Evolutionary conservation across 768 basidiomycete genomes (phyloP), one percentile per base, ranked within the genome.

Genomic region (Boletus rex-veris): DNA sequence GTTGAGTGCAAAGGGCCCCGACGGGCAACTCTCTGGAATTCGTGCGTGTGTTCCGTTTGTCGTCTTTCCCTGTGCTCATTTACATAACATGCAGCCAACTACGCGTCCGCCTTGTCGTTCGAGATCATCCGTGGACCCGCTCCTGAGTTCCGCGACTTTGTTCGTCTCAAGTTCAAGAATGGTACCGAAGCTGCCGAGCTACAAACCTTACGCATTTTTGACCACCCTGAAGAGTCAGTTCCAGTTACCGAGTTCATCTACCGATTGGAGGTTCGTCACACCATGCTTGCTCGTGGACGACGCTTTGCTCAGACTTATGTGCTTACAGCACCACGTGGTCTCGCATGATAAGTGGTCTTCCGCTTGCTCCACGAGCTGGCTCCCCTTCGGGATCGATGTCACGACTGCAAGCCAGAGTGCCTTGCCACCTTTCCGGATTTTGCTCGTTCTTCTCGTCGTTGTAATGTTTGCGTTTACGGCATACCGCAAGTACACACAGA

Each of bases 161-260:
- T 92, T 59, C 84, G 88, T 56, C 77, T 90, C 80, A 85, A 80
- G 70, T 90, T 90, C 80, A 86, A 82, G 79, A 91, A 91, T 66
- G 88, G 89, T 31, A 89, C 90, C 18, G 44, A 63, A 15, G 61
- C 75, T 39, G 73, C 71, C 44, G 73, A 74, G 58, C 88, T 87
- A 75, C 68, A 78, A 49, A 82, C 83, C 31, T 63, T 88, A 61
- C 81, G 85, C 58, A 81, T 85, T 66, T 90, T 90, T 66, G 85
- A 80, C 38, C 82, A 86, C 72, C 74, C 80, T 43, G 80, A 81
- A 53, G 82, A 87, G 60, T 14, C n/a, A 5, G 83, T 92, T 51
- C 86, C 87, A 37, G 77, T 90, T 60, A 90, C 88, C 26, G 87
- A 90, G 67, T 90, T 91, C 73, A 84, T 90, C 69, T 88, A 89